Conservation (phyloP, 192 early-diverging fungal genomes). For the Allomyces arbusculus region DNA sequence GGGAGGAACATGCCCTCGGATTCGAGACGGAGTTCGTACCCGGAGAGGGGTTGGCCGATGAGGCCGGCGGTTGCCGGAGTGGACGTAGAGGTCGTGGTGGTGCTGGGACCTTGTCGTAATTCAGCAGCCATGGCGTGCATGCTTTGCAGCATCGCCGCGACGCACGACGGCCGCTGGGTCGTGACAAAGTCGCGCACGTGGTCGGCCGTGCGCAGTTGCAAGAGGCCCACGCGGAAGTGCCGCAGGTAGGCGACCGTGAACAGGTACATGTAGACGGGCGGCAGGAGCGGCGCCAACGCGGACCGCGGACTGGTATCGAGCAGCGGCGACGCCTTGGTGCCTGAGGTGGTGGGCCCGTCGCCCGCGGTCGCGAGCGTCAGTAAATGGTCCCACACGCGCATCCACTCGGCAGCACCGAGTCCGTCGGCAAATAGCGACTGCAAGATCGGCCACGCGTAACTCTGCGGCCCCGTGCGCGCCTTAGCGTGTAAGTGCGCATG, state of each 20-base stretch:
- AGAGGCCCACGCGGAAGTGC: conserved; percentile 10
- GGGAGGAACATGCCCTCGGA: conserved; percentile 9
- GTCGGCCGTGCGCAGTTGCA: conserved; percentile 11
- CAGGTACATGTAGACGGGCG: conserved; percentile 22
- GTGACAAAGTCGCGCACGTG: neutral
- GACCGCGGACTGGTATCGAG: too few relatives aligned
- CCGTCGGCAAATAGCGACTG: conserved; percentile 24
- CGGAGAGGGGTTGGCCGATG: conserved; percentile 12
- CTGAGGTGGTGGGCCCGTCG: neutral
- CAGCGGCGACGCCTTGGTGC: neutral
- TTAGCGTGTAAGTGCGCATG: conserved; percentile 19
- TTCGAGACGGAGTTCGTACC: neutral
- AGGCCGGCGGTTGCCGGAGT: conserved; percentile 1
- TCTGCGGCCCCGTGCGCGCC: conserved; percentile 18
- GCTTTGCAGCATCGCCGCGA: neutral
- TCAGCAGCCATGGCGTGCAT: conserved; percentile 10
- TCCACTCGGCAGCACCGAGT: conserved; percentile 25
- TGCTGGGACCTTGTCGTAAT: neutral
- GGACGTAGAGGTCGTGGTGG: conserved; percentile 11
- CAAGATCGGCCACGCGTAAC: conserved; percentile 29
- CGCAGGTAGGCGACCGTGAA: conserved; percentile 23
- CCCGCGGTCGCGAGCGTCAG: conserved; percentile 11
- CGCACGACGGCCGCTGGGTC: neutral
- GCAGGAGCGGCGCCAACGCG: neutral
- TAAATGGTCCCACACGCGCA: conserved; percentile 32